Evolutionary conservation across 352 stramenopile genomes (phyloP), one percentile per base, ranked within the genome.

Genomic region (Globisporangium echinulatum): DNA sequence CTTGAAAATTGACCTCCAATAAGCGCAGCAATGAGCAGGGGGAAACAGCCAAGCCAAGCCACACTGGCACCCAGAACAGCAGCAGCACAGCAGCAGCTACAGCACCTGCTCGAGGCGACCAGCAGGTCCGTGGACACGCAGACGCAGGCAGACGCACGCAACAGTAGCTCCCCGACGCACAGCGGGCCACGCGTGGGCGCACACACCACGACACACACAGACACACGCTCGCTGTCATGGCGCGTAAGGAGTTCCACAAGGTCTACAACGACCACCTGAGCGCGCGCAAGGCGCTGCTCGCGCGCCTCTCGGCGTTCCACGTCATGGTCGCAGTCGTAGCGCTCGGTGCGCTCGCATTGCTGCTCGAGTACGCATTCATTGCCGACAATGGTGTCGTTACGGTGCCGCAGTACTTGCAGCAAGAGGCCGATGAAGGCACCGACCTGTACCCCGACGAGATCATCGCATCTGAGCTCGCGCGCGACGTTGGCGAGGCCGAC

Each of bases 361-460:
- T 65, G 47, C 40, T 61, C 15, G 61, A 66, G 55, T 61, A n/a
- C 37, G 44, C 42, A 49, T 44, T 66, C 36, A 33, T 66, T 36
- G 40, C 61, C 11, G 36, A 14, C 10, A 13, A 36, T 43, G 54
- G 40, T 7, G 17, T 56, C 17, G 38, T 47, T n/a, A 54, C 56
- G 9, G 43, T 66, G 17, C 19, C 36, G 42, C 49, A 39, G 33
- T 66, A 66, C 55, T 47, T 66, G 33, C 36, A 55, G 49, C 33
- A 60, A 11, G 69, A 75, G 43, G 59, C 46, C 14, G 52, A 59
- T n/a, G 73, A 77, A 49, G 69, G 71, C 19, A 53, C 66, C 25
- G 70, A 68, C 33, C 66, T 82, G 44, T 80, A 82, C 54, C 74
- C 74, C 15, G 67, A 71, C 33, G 67, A 71, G 52, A 77, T 79